Evolutionary conservation across 73 alveolate genomes (phyloP).

Genomic region (Tetrahymena malaccensis): DNA sequence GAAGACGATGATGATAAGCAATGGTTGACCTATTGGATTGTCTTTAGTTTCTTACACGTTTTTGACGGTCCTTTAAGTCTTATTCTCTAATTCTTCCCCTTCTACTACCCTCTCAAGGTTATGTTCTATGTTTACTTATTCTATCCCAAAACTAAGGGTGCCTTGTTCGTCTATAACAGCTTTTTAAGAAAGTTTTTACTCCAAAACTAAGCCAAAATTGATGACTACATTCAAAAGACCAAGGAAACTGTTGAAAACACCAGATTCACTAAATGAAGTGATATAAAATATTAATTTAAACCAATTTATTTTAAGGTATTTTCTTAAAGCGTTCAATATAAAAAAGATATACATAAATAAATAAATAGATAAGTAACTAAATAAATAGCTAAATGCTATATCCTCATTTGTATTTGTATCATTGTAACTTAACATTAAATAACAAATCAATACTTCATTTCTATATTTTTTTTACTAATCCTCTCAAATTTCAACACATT

Average conservation of each 20-base stretch:
- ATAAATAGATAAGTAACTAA: too few relatives aligned
- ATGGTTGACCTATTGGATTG: slow-evolving; percentile 92
- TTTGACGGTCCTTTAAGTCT: slow-evolving; percentile 63
- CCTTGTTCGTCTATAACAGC: slow-evolving; percentile 55
- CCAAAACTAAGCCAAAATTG: slow-evolving; percentile 54
- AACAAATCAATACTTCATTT: too few relatives aligned
- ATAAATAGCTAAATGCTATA: too few relatives aligned
- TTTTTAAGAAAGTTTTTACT: slow-evolving; percentile 43
- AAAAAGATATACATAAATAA: too few relatives aligned
- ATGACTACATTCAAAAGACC: slow-evolving; percentile 19
- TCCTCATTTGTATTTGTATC: too few relatives aligned
- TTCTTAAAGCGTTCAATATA: not conserved
- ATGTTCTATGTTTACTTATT: slow-evolving; percentile 76
- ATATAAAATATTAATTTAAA: not conserved
- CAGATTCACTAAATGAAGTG: not conserved
- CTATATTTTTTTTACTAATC: too few relatives aligned
- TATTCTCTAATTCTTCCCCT: slow-evolving; percentile 69
- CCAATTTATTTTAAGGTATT: not conserved
- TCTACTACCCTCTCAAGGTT: slow-evolving; percentile 73
- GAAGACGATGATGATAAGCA: slow-evolving; percentile 78
- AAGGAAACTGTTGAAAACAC: not conserved
- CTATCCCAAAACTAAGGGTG: slow-evolving; percentile 84
- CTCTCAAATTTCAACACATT: too few relatives aligned
- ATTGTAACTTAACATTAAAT: too few relatives aligned
- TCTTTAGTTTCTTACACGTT: slow-evolving; percentile 66